Base-by-base conservation (phyloP, 78 protist species). In the Guillardia theta region DNA sequence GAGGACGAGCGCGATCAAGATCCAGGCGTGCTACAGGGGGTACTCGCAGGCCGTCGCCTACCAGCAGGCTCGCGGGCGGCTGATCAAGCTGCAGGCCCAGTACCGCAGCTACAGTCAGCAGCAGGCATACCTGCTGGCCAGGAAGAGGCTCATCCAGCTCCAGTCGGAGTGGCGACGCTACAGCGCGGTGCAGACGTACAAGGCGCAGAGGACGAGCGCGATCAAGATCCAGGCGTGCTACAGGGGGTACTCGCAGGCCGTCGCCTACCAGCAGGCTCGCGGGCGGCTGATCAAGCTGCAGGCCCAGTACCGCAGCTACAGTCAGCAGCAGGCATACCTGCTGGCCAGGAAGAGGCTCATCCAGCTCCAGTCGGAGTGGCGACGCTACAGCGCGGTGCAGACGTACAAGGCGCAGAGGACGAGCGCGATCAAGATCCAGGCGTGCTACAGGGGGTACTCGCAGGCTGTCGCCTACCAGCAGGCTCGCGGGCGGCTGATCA, bases 351-450 rank as follows among this genome's bases (percentile, higher is more conserved):
- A 24, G 4, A 15, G 36, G 33, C 36, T 24, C 41, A 70, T 70
- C 83, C n/a, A 33, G 45, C 9, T 70, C 45, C 36, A 70, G 83
- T 36, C 83, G 9, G 83, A 36, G 1, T 70, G 10, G 46, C 83
- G 83, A 36, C 46, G 83, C 41, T 24, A 33, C 83, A 24, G 9
- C 36, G 46, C n/a, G 83, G 36, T 33, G 36, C 27, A 70, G 45
- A 0, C 33, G 83, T 70, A 22, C 83, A 70, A 70, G 83, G 46
- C 36, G 5, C 6, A 24, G 41, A 70, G 36, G 83, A 15, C 41
- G 4, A 36, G 46, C 27, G 83, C 83, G 41, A 70, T 70, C 83
- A 70, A 70, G 83, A 70, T 70, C 83, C 36, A 70, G 83, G 83
- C 83, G 0, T 12, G 36, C 41, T 70, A 36, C 83, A 36, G 83